These are phyloP conservation scores for Diaporthe sp. DNA, from an alignment of 2,329 filamentous ascomycete species.

Conservation along the genomic window DNA sequence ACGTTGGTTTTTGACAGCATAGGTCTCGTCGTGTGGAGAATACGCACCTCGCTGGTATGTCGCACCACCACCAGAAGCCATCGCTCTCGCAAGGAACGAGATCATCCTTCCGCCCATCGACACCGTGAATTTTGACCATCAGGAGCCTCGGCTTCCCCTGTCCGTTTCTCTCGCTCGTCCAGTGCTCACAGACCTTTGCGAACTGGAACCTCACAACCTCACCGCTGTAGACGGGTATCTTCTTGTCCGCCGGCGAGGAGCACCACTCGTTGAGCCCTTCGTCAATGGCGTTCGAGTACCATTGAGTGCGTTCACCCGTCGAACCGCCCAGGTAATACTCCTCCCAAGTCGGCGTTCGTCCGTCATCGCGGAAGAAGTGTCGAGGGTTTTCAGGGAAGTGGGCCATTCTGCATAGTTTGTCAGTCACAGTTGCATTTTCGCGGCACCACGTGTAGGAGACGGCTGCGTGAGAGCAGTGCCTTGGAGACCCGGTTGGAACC, in stretches of 20 bases:
- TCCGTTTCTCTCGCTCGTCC: constrained; percentile 77
- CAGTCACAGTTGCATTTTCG: not conserved
- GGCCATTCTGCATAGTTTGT: constrained; percentile 44
- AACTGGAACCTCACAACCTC: constrained; percentile 81
- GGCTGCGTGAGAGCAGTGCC: not conserved
- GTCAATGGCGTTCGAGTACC: constrained; percentile 55
- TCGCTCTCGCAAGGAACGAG: constrained; percentile 80
- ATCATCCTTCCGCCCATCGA: constrained; percentile 75
- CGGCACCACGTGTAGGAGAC: not conserved
- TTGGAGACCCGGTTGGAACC: not conserved
- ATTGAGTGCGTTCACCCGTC: constrained; percentile 57
- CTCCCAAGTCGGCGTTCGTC: constrained; percentile 77
- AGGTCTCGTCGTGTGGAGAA: not conserved
- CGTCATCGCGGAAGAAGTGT: constrained; percentile 81
- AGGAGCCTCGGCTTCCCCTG: constrained; percentile 76
- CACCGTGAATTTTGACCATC: constrained; percentile 73
- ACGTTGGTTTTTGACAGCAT: not conserved
- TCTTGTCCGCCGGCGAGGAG: constrained; percentile 69
- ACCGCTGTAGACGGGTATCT: constrained; percentile 68
- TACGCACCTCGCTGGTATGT: constrained; percentile 66
- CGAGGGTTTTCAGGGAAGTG: constrained; percentile 80
- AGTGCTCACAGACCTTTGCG: constrained; percentile 82
- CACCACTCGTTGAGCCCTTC: constrained; percentile 67
- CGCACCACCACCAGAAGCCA: constrained; percentile 83
- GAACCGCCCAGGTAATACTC: constrained; percentile 79